Evolutionary conservation across 2,329 filamentous ascomycete genomes (phyloP).

Genomic region (Stagonosporopsis tanaceti): DNA sequence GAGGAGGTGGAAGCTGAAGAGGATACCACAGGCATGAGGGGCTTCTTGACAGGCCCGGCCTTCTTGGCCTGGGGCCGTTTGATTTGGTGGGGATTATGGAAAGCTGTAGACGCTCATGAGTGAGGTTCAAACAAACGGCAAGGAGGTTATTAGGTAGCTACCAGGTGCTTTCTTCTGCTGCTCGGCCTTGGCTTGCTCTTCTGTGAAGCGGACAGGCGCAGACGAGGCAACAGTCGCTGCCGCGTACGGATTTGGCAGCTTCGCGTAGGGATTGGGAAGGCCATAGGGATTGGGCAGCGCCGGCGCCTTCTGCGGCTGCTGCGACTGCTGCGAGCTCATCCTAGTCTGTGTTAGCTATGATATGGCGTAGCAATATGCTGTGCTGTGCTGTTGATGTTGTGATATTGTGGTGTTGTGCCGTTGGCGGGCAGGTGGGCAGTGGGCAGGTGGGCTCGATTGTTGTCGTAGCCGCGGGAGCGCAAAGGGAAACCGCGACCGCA

Average conservation of each 20-base stretch:
- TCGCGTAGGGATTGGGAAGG: slow-evolving; percentile 38
- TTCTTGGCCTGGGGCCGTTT: slow-evolving; percentile 45
- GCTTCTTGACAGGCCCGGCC: slow-evolving; percentile 34
- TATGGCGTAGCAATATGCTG: background rate
- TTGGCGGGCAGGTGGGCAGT: background rate
- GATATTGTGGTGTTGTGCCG: too few species aligned
- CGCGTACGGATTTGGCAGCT: slow-evolving; percentile 41
- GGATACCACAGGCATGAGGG: slow-evolving; percentile 29
- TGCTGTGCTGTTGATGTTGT: background rate
- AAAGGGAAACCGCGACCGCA: slow-evolving; percentile 13
- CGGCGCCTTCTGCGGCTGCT: slow-evolving; percentile 34
- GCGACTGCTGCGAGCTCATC: slow-evolving; percentile 37
- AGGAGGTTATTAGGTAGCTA: slow-evolving; percentile 39
- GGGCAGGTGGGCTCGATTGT: too few species aligned
- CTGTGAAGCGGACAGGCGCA: slow-evolving; percentile 39
- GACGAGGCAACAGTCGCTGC: slow-evolving; percentile 36
- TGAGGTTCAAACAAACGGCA: slow-evolving; percentile 30
- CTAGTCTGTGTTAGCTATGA: slow-evolving; percentile 19
- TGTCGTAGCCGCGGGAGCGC: slow-evolving; percentile 8
- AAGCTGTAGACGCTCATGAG: slow-evolving; percentile 43
- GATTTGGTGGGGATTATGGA: slow-evolving; percentile 45
- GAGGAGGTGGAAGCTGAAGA: slow-evolving; percentile 23
- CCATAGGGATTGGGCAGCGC: slow-evolving; percentile 38
- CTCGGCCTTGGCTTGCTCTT: slow-evolving; percentile 44
- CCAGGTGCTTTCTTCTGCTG: slow-evolving; percentile 45